Conservation (phyloP, 192 early-diverging fungal species). For the Funneliformis geosporum region DNA sequence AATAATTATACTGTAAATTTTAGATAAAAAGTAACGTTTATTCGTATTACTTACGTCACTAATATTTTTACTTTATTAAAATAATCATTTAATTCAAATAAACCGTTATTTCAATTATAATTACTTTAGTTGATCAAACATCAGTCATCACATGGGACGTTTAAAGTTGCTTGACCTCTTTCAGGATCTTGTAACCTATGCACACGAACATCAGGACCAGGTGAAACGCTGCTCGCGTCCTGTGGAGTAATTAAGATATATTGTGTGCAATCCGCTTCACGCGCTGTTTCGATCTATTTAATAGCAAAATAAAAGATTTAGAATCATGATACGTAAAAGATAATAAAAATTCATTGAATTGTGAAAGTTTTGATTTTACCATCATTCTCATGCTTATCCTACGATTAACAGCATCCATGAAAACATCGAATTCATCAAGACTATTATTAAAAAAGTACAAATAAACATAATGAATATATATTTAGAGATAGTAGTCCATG, state of each 20-base stretch:
- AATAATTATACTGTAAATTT: too few relatives aligned
- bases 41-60: too few relatives aligned
- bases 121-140: too few relatives aligned
- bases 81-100: too few relatives aligned
- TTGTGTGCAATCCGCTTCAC: conserved; percentile 69
- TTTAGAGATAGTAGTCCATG: background rate
- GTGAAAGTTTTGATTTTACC: conserved; percentile 35
- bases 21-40: too few relatives aligned
- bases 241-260: conserved; percentile 98
- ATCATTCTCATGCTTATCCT: conserved; percentile 84
- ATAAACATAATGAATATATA: background rate
- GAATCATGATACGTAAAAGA: background rate
- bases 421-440: conserved; percentile 99
- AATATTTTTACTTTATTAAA: too few relatives aligned
- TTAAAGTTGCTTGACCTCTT: conserved; percentile 42
- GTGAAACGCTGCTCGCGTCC: conserved; percentile 71
- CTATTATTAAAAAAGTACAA: conserved; percentile 38
- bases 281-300: conserved; percentile 71
- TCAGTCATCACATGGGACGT: too few relatives aligned
- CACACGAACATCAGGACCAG: conserved; percentile 58
- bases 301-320: background rate
- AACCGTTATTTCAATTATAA: too few relatives aligned
- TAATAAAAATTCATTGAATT: background rate
- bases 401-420: conserved; percentile 98
- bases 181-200: conserved; percentile 62